Conservation (phyloP, 257 asterid genomes). For the Nicotiana noctiflora region DNA sequence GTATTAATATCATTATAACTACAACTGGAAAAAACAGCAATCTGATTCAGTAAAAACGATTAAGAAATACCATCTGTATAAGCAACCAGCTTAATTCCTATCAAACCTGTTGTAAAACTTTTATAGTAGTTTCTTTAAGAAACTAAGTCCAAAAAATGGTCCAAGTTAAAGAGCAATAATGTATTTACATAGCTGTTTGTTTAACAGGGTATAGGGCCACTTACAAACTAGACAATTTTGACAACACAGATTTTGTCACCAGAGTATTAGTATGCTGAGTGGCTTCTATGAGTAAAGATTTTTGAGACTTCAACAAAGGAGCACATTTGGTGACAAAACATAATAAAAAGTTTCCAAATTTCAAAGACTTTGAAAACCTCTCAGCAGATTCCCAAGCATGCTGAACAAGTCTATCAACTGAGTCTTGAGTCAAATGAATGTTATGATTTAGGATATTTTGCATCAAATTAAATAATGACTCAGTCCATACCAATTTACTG, state of each 20-base stretch:
- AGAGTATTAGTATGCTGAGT: constrained; percentile 51
- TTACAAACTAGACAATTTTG: constrained; percentile 47
- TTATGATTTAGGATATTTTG: constrained; percentile 31
- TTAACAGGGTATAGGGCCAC: background rate
- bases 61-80: background rate
- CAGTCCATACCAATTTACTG: constrained; percentile 53
- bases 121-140: background rate
- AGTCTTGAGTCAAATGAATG: constrained; percentile 31
- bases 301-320: constrained; percentile 51
- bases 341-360: constrained; percentile 57
- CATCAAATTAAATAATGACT: constrained; percentile 50
- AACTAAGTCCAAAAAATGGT: background rate
- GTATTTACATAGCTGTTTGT: background rate
- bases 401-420: constrained; percentile 36
- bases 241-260: constrained; percentile 57
- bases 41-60: background rate
- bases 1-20: background rate
- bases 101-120: background rate
- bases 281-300: constrained; percentile 35
- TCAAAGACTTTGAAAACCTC: constrained; percentile 51
- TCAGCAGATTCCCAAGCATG: constrained; percentile 31
- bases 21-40: background rate
- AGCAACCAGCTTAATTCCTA: background rate
- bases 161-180: background rate
- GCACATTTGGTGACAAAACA: constrained; percentile 63